phyloP scores from a whole-genome alignment of 371 early-diverging fungal species.

The Dichotomocladium elegans region DNA sequence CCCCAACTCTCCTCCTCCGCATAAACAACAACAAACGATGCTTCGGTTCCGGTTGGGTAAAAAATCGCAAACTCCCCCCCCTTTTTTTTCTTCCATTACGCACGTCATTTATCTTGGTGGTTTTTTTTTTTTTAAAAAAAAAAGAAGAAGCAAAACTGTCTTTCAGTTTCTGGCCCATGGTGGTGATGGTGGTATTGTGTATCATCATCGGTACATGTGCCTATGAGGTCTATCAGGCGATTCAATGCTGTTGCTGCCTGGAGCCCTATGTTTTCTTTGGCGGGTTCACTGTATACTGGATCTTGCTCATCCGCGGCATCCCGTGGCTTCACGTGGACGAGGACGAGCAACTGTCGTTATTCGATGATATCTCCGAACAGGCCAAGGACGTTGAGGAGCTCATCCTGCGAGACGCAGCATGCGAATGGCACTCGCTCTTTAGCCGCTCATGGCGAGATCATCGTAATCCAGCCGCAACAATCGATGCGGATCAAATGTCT shows the following conservation, averaged over 20 bases:
- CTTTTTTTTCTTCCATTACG: too few relatives aligned
- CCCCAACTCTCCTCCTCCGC: background rate
- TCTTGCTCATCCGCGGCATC: background rate
- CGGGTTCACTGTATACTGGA: background rate
- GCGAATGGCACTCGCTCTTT: constrained; percentile 31
- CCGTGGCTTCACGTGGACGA: background rate
- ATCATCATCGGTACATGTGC: background rate
- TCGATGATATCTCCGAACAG: constrained; percentile 2
- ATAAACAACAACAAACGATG: background rate
- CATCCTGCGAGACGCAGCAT: constrained; percentile 24
- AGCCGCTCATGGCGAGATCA: constrained; percentile 30
- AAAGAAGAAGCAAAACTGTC: background rate
- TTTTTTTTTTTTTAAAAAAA: too few relatives aligned
- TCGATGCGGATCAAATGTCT: constrained; percentile 5
- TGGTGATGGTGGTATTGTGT: background rate
- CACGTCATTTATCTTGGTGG: too few relatives aligned
- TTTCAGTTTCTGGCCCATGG: background rate
- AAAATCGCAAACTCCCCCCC: background rate
- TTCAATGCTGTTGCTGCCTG: background rate
- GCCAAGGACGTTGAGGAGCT: constrained; percentile 18
- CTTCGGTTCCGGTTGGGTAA: background rate
- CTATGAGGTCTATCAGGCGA: constrained; percentile 1
- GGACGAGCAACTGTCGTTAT: background rate
- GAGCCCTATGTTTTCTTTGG: background rate
- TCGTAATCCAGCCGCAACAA: background rate